phyloP scores from a whole-genome alignment of 2,329 filamentous ascomycete genomes.

The Xylaria arbuscula region DNA sequence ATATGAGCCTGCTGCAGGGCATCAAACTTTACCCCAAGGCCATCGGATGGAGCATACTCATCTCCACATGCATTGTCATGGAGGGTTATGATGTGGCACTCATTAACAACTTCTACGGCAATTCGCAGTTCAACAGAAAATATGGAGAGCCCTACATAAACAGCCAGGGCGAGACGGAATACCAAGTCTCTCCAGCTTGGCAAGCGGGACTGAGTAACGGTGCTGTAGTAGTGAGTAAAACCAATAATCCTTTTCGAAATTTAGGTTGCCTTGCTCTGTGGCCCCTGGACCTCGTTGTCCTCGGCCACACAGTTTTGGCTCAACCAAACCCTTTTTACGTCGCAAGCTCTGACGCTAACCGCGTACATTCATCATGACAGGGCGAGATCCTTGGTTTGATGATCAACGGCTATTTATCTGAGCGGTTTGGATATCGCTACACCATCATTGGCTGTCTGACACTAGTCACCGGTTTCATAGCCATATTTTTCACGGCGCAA shows the following conservation, averaged over 20 bases:
- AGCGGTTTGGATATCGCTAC: constrained; percentile 75
- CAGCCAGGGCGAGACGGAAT: constrained; percentile 54
- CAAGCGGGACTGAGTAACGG: constrained; percentile 70
- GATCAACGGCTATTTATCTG: constrained; percentile 72
- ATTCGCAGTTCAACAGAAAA: constrained; percentile 67
- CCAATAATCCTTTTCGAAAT: neutral
- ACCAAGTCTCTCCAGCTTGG: constrained; percentile 70
- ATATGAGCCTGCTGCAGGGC: constrained; percentile 79
- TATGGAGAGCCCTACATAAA: constrained; percentile 60
- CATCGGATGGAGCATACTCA: constrained; percentile 82
- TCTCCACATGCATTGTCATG: constrained; percentile 93
- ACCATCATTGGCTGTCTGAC: constrained; percentile 70
- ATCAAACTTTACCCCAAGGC: constrained; percentile 88
- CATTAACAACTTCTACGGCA: constrained; percentile 81
- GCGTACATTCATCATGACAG: constrained; percentile 24
- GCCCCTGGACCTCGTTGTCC: neutral
- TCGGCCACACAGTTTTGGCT: neutral
- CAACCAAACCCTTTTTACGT: neutral
- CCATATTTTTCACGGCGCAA: constrained; percentile 73
- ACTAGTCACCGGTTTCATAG: constrained; percentile 66
- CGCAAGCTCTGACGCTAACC: constrained; percentile 14
- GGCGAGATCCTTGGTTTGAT: constrained; percentile 75
- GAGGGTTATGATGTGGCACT: constrained; percentile 87
- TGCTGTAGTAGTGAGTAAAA: constrained; percentile 48
- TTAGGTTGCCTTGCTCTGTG: neutral